Base-by-base conservation (phyloP, 176 grass and related monocot species). In the Aechmea fasciata region DNA sequence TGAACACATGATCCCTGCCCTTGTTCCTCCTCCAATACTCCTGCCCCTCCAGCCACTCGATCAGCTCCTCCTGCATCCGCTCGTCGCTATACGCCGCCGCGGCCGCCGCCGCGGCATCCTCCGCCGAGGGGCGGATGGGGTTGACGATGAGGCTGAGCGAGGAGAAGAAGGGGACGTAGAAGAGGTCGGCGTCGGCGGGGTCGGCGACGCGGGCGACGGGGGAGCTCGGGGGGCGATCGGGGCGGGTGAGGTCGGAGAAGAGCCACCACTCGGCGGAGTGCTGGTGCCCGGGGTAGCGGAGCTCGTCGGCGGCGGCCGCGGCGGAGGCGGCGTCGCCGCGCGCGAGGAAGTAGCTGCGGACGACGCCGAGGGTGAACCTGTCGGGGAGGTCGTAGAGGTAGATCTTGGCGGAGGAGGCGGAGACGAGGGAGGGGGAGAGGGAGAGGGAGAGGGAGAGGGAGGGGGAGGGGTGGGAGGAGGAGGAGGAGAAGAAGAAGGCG, bases 121-220 rank as follows among this genome's bases (percentile, higher is more conserved):
- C 82, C 0, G 70, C 64, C 2, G 81, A 26, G 2, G 82, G 61
- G 0, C 81, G 79, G 61, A 92, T 92, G 5, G 93, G 93, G 54
- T 97, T 97, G 67, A 97, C 93, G 22, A 92, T 79, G 54, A 97
- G 84, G 81, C 93, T 97, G 69, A 97, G 82, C 19, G 93, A 92
- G 18, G 93, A 97, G 82, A 97, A 92, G 76, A 92, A 97, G 3
- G 93, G 86, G 41, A 92, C 89, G 66, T 97, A 97, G 77, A 97
- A 97, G 86, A 97, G 84, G 70, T 97, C 89, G 13, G 89, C 93
- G 3, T 83, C 79, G 22, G 68, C 57, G 66, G 86, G 89, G 57
- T 92, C 74, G 23, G 78, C 84, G 48, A 92, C 87, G 52, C 76
- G 83, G 7, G 59, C 77, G n/a, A 89, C 73, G 1, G 86, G 83